Evolutionary conservation across 129 eudicot genomes (phyloP), one percentile per base, ranked within the genome.

Genomic region (Centrapalus pauciflorus): DNA sequence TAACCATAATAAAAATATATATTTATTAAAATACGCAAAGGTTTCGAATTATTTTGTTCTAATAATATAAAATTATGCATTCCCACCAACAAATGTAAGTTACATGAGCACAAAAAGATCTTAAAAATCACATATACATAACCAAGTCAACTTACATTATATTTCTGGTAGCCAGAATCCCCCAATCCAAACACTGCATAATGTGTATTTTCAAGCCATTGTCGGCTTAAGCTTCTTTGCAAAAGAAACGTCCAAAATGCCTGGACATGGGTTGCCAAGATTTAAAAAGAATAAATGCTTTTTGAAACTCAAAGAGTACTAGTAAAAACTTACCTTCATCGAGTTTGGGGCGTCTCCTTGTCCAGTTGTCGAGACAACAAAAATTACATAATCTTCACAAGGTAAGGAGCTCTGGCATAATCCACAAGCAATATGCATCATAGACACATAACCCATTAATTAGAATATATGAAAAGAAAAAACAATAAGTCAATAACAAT

Each of bases 111-210:
- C 17, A 10, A 45, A 45, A 13, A 12, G 19, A 19, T 32, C 51
- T 45, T 30, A 12, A 55, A 40, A 45, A 19, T 19, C 37, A 21
- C 5, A 49, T 3, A 58, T 9, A 77, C 63, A 64, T 64, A 50
- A 48, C 26, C 32, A 28, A 48, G 74, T 66, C 54, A 50, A 67
- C 82, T 76, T 76, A 93, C 98, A 89, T 93, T 93, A 69, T 93
- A 93, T 70, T 93, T 93, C 74, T 88, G 95, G 85, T 93, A 93
- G 64, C 95, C 81, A 2, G 99, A 93, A 73, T 93, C 99, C 13
- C 99, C 99, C 84, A 93, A 82, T 80, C 99, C 99, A 84, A 93
- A 93, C 17, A 93, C 93, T 0, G 95, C 92, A 65, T 88, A 93
- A 40, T 82, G 61, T 59, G 86, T 90, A 37, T 82, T 87, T 73